These are phyloP conservation scores for Lecanosticta acicola DNA, from an alignment of 2,329 filamentous ascomycete genomes.

Conservation along the genomic window DNA sequence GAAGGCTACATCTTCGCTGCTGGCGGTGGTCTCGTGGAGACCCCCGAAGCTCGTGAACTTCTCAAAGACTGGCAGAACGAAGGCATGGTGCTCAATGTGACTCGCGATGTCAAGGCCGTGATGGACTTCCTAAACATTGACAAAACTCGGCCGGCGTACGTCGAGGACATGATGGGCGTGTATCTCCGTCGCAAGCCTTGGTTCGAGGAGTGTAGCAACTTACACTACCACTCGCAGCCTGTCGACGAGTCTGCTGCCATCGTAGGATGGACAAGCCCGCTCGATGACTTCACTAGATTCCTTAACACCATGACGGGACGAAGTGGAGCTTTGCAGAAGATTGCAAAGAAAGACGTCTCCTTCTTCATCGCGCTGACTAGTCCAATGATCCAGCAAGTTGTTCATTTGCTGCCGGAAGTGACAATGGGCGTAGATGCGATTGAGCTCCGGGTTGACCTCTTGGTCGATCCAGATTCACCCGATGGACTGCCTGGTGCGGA, in stretches of 20 bases:
- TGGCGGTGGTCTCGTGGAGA: conserved; percentile 89
- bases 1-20: conserved; percentile 82
- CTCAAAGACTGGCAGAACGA: conserved; percentile 70
- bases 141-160: conserved; percentile 85
- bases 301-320: conserved; percentile 62
- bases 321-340: conserved; percentile 48
- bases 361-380: conserved; percentile 93
- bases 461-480: conserved; percentile 62
- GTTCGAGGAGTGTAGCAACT: conserved; percentile 90
- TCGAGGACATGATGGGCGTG: conserved; percentile 85
- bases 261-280: conserved; percentile 31
- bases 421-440: conserved; percentile 86
- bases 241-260: conserved; percentile 39
- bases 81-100: conserved; percentile 80
- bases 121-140: conserved; percentile 84
- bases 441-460: conserved; percentile 85
- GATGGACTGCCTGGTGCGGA: conserved; percentile 60
- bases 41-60: conserved; percentile 68
- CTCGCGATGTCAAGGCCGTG: conserved; percentile 79
- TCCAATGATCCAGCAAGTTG: conserved; percentile 61
- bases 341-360: conserved; percentile 63
- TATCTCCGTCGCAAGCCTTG: conserved; percentile 84
- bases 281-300: conserved; percentile 66
- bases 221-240: conserved; percentile 80
- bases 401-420: conserved; percentile 62